Evolutionary conservation across 306 rosid genomes (phyloP).

Genomic region (Prinsepia uniflora): DNA sequence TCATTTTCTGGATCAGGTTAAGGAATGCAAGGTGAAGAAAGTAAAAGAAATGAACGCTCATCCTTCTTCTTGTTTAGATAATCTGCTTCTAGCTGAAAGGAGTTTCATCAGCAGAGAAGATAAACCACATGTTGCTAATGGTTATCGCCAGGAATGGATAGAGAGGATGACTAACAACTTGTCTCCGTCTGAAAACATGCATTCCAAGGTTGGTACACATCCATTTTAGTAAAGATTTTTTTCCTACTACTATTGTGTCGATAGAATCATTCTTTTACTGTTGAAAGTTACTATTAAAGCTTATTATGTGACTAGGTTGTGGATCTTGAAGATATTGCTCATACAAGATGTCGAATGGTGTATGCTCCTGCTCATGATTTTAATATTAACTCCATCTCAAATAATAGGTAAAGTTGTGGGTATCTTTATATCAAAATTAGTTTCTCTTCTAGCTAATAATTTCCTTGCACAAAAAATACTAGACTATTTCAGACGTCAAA

Average conservation of each 20-base stretch:
- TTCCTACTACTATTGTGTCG: neutral
- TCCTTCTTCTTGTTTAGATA: constrained; percentile 44
- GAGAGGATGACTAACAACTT: constrained; percentile 29
- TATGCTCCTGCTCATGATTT: constrained; percentile 65
- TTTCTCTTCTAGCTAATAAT: neutral
- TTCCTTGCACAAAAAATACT: neutral
- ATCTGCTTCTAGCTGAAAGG: constrained; percentile 49
- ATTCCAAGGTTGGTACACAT: constrained; percentile 37
- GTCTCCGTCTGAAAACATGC: constrained; percentile 27
- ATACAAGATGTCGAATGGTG: constrained; percentile 53
- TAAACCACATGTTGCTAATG: constrained; percentile 32
- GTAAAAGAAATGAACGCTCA: constrained; percentile 38
- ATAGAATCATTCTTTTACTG: constrained; percentile 4
- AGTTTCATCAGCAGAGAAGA: constrained; percentile 46
- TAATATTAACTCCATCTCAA: constrained; percentile 70
- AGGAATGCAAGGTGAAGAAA: constrained; percentile 49
- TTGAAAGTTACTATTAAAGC: constrained; percentile 10
- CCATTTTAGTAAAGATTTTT: constrained; percentile 9
- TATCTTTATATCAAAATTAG: neutral
- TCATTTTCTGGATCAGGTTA: constrained; percentile 39
- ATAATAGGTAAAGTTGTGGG: constrained; percentile 51
- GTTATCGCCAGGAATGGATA: constrained; percentile 36
- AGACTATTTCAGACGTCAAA: neutral
- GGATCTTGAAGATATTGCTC: constrained; percentile 37
- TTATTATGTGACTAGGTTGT: constrained; percentile 37